Conservation (phyloP, 2,329 filamentous ascomycete species). For the Beauveria pseudobassiana region DNA sequence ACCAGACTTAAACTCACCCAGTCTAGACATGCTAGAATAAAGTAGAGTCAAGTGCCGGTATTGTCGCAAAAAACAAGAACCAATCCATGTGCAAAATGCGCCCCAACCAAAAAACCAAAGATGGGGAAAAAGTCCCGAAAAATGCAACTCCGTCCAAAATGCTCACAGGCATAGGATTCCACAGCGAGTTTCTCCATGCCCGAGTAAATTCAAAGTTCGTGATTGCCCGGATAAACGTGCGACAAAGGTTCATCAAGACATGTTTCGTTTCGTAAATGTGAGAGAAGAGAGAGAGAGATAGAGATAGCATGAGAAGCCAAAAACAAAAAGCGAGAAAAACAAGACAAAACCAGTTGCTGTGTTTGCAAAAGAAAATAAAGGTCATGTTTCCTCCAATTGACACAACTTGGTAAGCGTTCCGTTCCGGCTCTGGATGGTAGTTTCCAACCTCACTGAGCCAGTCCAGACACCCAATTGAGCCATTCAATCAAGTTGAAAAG, state of each 20-base stretch:
- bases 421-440: no score
- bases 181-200: background rate
- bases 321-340: constrained; percentile 17
- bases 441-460: no score
- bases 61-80: background rate
- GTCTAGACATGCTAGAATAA: background rate
- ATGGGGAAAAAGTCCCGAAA: background rate
- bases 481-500: no score
- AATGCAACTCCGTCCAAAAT: constrained; percentile 8
- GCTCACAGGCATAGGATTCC: constrained; percentile 3
- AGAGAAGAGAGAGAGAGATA: background rate
- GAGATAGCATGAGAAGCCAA: constrained; percentile 15
- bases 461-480: no score
- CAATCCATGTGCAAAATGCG: constrained; percentile 2
- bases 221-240: background rate
- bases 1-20: background rate
- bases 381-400: no score
- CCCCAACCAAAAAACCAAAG: background rate
- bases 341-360: constrained; percentile 11
- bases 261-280: constrained; percentile 23
- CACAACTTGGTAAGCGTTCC: no score
- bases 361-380: no score
- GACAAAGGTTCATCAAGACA: constrained; percentile 23
- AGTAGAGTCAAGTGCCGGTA: background rate
- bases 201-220: background rate